Conservation (phyloP, 495 filamentous ascomycete genomes). For the Neurospora intermedia region DNA sequence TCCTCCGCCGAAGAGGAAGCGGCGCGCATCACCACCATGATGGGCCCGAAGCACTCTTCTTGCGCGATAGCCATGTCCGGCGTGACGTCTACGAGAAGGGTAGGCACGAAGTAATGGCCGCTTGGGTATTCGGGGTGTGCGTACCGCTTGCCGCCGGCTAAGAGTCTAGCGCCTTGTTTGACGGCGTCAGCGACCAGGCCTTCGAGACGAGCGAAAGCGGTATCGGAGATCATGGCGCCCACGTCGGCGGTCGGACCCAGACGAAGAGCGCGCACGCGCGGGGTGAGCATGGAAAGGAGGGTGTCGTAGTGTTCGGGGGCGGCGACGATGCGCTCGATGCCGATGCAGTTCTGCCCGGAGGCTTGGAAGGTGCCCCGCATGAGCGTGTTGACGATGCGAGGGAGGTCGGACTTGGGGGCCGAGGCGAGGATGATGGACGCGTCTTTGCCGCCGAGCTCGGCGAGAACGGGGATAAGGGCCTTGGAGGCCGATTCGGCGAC, state of each 20-base stretch:
- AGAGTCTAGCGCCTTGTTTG: constrained; percentile 60
- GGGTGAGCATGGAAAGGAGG: constrained; percentile 58
- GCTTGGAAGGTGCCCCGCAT: constrained; percentile 92
- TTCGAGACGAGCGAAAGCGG: constrained; percentile 60
- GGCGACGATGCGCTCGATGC: constrained; percentile 86
- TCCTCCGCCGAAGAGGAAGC: constrained; percentile 36
- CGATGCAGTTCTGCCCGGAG: constrained; percentile 97
- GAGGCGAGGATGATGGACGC: constrained; percentile 86
- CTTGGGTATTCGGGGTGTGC: constrained; percentile 56
- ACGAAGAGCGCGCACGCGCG: constrained; percentile 63
- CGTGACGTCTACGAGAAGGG: constrained; percentile 76
- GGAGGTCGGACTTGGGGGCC: constrained; percentile 47
- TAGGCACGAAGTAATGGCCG: constrained; percentile 89
- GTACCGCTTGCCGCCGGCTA: constrained; percentile 67
- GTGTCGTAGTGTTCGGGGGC: constrained; percentile 60
- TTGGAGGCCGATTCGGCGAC: constrained; percentile 81
- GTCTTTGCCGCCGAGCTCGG: constrained; percentile 95
- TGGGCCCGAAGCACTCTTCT: constrained; percentile 84
- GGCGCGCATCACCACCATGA: constrained; percentile 75
- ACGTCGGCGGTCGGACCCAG: constrained; percentile 59
- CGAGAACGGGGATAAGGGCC: constrained; percentile 67
- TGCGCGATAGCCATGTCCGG: constrained; percentile 73
- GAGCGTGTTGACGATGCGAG: constrained; percentile 64
- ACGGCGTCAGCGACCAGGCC: constrained; percentile 67
- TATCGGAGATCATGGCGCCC: constrained; percentile 78